phyloP scores from a whole-genome alignment of 805 yeast genomes.

The Metschnikowia similis region DNA sequence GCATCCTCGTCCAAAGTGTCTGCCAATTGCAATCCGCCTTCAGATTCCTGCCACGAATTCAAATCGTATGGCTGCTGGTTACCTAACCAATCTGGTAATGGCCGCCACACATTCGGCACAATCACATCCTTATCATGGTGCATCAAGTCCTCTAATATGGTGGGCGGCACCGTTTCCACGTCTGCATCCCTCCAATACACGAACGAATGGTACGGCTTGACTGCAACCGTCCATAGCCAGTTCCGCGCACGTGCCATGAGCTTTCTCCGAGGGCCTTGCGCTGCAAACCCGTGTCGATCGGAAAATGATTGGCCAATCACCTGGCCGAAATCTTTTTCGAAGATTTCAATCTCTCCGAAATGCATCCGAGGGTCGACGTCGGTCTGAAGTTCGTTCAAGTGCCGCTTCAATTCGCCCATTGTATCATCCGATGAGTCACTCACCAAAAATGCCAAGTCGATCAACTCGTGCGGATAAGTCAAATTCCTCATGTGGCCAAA shows the following conservation, averaged over 20 bases:
- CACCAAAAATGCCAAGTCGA: constrained; percentile 80
- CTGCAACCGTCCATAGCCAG: constrained; percentile 83
- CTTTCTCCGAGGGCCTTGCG: constrained; percentile 93
- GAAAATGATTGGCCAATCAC: constrained; percentile 87
- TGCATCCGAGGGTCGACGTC: constrained; percentile 57
- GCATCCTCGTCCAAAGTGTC: constrained; percentile 83
- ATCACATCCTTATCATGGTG: constrained; percentile 86
- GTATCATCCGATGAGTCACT: constrained; percentile 90
- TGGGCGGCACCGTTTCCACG: constrained; percentile 84
- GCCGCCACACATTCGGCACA: constrained; percentile 94
- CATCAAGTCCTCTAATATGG: constrained; percentile 89
- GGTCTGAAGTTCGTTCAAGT: constrained; percentile 60
- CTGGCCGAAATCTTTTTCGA: constrained; percentile 91
- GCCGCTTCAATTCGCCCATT: constrained; percentile 57
- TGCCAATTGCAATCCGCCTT: constrained; percentile 77
- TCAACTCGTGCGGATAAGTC: constrained; percentile 81
- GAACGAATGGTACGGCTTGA: constrained; percentile 90
- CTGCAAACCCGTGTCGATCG: constrained; percentile 93
- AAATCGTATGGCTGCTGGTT: constrained; percentile 81
- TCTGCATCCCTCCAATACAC: constrained; percentile 98
- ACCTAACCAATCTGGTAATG: constrained; percentile 81
- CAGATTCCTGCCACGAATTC: constrained; percentile 83
- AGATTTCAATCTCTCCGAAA: constrained; percentile 83
- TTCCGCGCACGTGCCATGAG: constrained; percentile 94
- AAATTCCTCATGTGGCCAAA: constrained; percentile 75